Evolutionary conservation across 2,329 filamentous ascomycete genomes (phyloP), one percentile per base, ranked within the genome.

Genomic region (Penicillium hesseltinei): DNA sequence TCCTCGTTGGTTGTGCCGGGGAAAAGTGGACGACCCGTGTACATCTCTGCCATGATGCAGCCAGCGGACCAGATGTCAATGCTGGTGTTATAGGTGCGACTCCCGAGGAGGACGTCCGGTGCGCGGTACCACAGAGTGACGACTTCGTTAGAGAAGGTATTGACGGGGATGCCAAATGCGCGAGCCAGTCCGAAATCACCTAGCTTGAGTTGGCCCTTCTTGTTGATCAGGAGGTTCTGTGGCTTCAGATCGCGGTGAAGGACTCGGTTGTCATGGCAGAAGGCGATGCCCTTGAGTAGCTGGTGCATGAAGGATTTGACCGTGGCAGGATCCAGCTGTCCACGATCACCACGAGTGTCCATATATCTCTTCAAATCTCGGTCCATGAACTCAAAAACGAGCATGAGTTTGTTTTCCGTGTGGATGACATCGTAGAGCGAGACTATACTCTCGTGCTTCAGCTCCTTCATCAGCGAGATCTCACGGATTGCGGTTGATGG

Each of bases 241-340:
- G 93, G 93, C 79, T 97, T 97, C 29, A 97, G 81, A 67, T 97
- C 93, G 59, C 94, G 90, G 75, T 99, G 94, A 19, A 99, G 84
- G 33, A 99, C 94, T 58, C 94, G 85, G 75, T 97, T 97, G 68
- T 96, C 91, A 78, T 99, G 94, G 79, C 94, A 99, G 74, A 97
- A 99, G 61, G 94, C 92, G 70, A 97, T 97, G 54, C 94, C 94
- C 69, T 91, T 88, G 61, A 97, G 86, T 33, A 99, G 85, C 79
- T 99, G 94, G 78, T 93, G 94, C 93, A 97, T 97, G 83, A 97
- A 99, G 25, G 91, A 95, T 80, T 97, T 97, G 84, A 99, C 97
- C 54, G 91, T 94, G 55, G 84, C 79, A 39, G 91, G 90, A 73
- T 96, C 92, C 54, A 99, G 82, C 48, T 92, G 91, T 60, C 94